These are phyloP conservation scores for Globisporangium spiculum DNA, from an alignment of 352 stramenopile species.

Conservation along the genomic window DNA sequence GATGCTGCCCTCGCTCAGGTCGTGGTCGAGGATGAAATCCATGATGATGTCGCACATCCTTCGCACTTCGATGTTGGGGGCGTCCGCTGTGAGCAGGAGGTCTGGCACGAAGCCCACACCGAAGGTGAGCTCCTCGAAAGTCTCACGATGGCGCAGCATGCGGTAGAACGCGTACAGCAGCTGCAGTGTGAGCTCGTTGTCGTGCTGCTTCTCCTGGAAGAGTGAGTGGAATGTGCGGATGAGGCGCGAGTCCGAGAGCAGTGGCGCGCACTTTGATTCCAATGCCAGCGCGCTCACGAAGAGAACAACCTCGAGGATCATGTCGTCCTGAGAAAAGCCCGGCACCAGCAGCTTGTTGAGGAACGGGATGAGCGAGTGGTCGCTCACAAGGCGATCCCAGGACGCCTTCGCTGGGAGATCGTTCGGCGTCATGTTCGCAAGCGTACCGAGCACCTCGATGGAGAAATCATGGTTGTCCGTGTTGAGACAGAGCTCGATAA, in stretches of 20 bases:
- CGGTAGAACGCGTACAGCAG: constrained; percentile 80
- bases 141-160: constrained; percentile 68
- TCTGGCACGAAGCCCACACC: constrained; percentile 72
- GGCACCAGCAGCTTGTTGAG: constrained; percentile 90
- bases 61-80: constrained; percentile 77
- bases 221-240: constrained; percentile 74
- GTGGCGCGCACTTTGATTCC: constrained; percentile 78
- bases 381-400: constrained; percentile 88
- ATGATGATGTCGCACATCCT: constrained; percentile 87
- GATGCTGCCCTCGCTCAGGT: constrained; percentile 58
- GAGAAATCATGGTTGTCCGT: constrained; percentile 92
- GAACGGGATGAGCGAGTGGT: constrained; percentile 87
- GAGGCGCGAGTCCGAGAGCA: constrained; percentile 71
- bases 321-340: constrained; percentile 91
- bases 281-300: constrained; percentile 77
- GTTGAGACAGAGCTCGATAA: constrained; percentile 83
- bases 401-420: constrained; percentile 87
- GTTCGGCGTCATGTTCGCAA: constrained; percentile 90
- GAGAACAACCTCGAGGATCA: constrained; percentile 90
- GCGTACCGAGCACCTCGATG: constrained; percentile 91
- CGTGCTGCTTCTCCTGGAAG: constrained; percentile 86
- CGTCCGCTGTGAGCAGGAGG: constrained; percentile 71
- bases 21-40: constrained; percentile 80
- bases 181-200: constrained; percentile 83
- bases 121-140: constrained; percentile 80